Base-by-base conservation (phyloP, 805 yeast genomes). In the Ogataea haglerorum region DNA sequence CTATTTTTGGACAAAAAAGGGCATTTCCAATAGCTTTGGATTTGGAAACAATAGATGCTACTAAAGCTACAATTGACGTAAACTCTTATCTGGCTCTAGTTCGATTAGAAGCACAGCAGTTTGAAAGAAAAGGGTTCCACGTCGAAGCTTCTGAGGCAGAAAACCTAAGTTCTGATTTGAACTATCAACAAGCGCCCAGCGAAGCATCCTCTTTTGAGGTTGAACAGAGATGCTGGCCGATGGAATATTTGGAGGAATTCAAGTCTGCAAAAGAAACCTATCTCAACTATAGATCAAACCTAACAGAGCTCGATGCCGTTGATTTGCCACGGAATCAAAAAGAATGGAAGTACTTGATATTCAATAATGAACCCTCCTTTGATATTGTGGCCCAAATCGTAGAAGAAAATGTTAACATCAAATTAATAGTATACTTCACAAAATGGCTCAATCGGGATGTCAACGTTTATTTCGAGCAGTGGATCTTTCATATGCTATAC, bases 271-370 rank as follows among this genome's bases (percentile, higher is more conserved):
- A 61, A 31, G 22, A 36, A 3, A 38, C 43, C 8, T 60, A 60
- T 34, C 27, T 32, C 2, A 43, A 35, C 2, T 59, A 38, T 29
- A 46, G 61, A 29, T 31, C 40, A 5, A 33, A 41, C 2, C 30
- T 58, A 28, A 42, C 47, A 6, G 64, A 57, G 16, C 13, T 56
- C 5, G 60, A 58, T 40, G 61, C 59, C 5, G 46, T 53, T 14
- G 68, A 65, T 14, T 54, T 63, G 12, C 76, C 75, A 2, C 19
- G 39, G 10, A 63, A 69, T 3, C 59, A 61, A 15, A 59, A 64
- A 28, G 57, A 63, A 12, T 74, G 80, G 80, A 70, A 70, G 41
- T 50, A 51, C 7, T 66, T 61, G 40, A 53, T 72, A 2, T 57
- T 61, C 38, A 53, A 60, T 13, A 57, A 61, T 14, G 47, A 49